Evolutionary conservation across 306 rosid genomes (phyloP), one percentile per base, ranked within the genome.

Genomic region (Elaeagnus macrophylla): DNA sequence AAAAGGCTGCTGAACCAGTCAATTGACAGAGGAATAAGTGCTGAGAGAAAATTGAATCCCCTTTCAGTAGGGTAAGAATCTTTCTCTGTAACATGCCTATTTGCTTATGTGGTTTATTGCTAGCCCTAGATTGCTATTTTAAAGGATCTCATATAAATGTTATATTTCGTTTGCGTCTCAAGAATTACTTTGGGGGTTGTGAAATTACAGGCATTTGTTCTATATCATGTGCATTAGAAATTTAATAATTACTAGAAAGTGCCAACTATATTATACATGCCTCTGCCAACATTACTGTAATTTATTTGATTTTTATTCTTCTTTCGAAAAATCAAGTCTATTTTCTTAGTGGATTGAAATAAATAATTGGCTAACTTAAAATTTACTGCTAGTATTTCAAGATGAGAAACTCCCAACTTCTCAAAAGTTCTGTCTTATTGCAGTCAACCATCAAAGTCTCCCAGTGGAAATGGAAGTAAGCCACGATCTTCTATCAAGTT

Each of bases 1-100:
- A 20, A 60, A 86, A 84, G 60, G 96, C 96, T 45, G 79, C 75
- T 2, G 86, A 80, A 36, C 16, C 71, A 69, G 44, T 80, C 78
- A 8, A 62, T 73, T 39, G 43, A 57, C 38, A 77, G 70, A 63
- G 61, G 56, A 72, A 63, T 67, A 53, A 46, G 71, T 36, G 61
- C 60, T 37, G 70, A 75, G 50, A 61, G 42, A 47, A 74, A 74
- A 11, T 46, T 54, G 65, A 63, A 66, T 42, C 52, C 71, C 57
- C 46, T 49, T 63, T 55, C 75, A 51, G 12, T 44, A 20, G 67
- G 50, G 89, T 82, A 72, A 67, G 82, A 41, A 14, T 36, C 60
- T 58, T 56, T 39, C 63, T 2, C 12, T 8, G 7, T 59, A 15
- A 37, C 47, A 25, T 25, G 32, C 32, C 32, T 20, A 42, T 46